Base-by-base conservation (phyloP, 2,329 filamentous ascomycete species). In the Ilyonectria robusta region DNA sequence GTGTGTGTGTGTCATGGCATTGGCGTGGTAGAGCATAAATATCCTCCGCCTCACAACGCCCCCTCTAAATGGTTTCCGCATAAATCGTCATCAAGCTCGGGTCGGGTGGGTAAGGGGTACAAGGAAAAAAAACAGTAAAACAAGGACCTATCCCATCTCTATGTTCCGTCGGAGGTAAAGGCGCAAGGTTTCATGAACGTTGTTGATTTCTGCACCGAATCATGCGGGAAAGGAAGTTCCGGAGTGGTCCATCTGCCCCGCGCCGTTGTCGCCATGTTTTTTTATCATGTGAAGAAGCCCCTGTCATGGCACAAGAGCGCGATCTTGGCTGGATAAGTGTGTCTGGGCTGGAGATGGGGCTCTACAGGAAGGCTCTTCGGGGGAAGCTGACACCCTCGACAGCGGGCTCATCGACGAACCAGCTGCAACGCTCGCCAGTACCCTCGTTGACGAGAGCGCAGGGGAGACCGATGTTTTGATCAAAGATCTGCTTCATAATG, bases 331-430 rank as follows among this genome's bases (percentile, higher is more conserved):
- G 62, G 50, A 62, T 63, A 33, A 31, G 48, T 29, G 48, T 29
- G 48, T 19, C 19, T 55, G 50, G 44, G n/a, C 15, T 11, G n/a
- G 44, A 29, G 33, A 19, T 11, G 23, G 23, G 31, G 40, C 56
- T 66, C 75, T 62, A 88, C 77, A 89, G 78, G 75, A 88, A 89
- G 21, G 93, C 91, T 73, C 93, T 91, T 78, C 92, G 88, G 26
- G 95, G 94, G 78, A 94, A 98, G 67, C 86, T 85, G 13, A 99
- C 93, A 5, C 94, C 94, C 77, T 97, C 92, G 13, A 97, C 91
- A 53, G 96, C 95, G 5, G 93, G 86, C 76, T 91, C 87, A 79
- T 98, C 96, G 48, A 95, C 94, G 79, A 99, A 98, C 96, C 96
- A 99, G 83, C 91, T 96, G 77, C 94, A 94, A 76, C 94, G 92